Conservation (phyloP, 768 basidiomycete species). For the Amanita fuliginea region DNA sequence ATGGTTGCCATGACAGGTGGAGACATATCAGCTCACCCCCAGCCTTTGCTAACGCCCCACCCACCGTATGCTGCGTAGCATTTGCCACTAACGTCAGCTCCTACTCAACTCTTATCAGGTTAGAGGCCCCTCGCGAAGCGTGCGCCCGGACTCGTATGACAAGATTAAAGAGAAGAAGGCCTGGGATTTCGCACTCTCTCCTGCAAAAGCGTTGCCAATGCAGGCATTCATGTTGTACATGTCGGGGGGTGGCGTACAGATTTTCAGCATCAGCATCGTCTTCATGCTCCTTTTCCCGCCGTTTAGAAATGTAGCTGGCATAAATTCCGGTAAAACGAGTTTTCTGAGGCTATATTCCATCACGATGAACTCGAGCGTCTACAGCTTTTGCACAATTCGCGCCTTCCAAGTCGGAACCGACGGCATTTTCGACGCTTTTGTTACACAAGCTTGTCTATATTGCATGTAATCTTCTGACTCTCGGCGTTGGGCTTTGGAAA, state of each 20-base stretch:
- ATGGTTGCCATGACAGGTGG: neutral
- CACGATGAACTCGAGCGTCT: neutral
- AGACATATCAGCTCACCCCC: constrained; percentile 1
- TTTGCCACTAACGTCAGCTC: neutral
- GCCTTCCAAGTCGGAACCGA: constrained; percentile 45
- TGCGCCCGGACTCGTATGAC: constrained; percentile 40
- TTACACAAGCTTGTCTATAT: constrained; percentile 66
- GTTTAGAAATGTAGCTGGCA: constrained; percentile 70
- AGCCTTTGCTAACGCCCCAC: neutral
- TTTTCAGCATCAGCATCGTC: constrained; percentile 95
- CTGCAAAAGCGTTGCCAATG: constrained; percentile 91
- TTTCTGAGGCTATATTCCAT: neutral
- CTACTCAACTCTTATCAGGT: constrained; percentile 24
- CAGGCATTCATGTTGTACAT: constrained; percentile 98
- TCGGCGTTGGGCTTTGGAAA: constrained; percentile 85
- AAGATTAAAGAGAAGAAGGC: constrained; percentile 68
- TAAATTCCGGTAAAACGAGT: constrained; percentile 60
- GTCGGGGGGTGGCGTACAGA: constrained; percentile 92
- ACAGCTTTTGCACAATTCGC: constrained; percentile 68
- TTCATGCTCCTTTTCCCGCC: constrained; percentile 86
- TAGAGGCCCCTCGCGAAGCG: constrained; percentile 24
- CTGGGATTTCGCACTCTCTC: constrained; percentile 76
- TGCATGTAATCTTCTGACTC: constrained; percentile 63
- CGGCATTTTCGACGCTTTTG: constrained; percentile 43
- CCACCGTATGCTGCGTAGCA: neutral